Conservation (phyloP, 2,329 filamentous ascomycete genomes). For the Fusarium oxysporum region DNA sequence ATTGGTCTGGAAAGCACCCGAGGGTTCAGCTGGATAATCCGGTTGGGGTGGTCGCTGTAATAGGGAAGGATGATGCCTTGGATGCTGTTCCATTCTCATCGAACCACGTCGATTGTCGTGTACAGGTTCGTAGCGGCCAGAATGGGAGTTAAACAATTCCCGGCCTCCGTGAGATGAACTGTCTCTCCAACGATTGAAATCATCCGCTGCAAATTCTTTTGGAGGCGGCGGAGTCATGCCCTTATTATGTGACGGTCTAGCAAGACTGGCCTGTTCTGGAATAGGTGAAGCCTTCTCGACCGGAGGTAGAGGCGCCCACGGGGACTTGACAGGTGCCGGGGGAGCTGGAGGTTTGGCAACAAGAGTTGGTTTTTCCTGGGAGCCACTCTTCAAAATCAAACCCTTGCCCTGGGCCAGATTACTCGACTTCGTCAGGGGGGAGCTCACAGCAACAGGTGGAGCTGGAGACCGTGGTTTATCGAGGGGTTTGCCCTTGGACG, state of each 20-base stretch:
- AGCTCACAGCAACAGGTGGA: constrained; percentile 50
- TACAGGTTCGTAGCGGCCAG: constrained; percentile 91
- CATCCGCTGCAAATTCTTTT: constrained; percentile 92
- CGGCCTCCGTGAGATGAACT: constrained; percentile 70
- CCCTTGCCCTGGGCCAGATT: constrained; percentile 67
- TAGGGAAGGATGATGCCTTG: constrained; percentile 76
- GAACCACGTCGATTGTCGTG: constrained; percentile 77
- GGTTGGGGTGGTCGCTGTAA: constrained; percentile 77
- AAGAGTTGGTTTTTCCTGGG: constrained; percentile 76
- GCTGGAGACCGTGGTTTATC: constrained; percentile 62
- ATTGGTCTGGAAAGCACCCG: constrained; percentile 85
- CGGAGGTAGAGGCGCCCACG: constrained; percentile 89
- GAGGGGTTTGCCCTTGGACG: constrained; percentile 36
- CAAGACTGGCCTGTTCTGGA: constrained; percentile 62
- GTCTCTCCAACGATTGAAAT: constrained; percentile 91
- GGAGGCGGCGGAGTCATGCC: constrained; percentile 60
- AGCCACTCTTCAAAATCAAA: constrained; percentile 72
- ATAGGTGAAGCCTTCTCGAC: constrained; percentile 83
- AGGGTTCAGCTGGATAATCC: constrained; percentile 82
- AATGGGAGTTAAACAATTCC: constrained; percentile 95
- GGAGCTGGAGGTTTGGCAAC: constrained; percentile 77
- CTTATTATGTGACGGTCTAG: constrained; percentile 66
- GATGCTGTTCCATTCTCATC: constrained; percentile 72
- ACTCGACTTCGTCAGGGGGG: constrained; percentile 58
- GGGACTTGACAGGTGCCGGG: constrained; percentile 83